A percentile compares a stretch with the other conserved stretches of the same genome.
Conservation (phyloP, 192 early-diverging fungal genomes). For the Backusella macrospora region DNA sequence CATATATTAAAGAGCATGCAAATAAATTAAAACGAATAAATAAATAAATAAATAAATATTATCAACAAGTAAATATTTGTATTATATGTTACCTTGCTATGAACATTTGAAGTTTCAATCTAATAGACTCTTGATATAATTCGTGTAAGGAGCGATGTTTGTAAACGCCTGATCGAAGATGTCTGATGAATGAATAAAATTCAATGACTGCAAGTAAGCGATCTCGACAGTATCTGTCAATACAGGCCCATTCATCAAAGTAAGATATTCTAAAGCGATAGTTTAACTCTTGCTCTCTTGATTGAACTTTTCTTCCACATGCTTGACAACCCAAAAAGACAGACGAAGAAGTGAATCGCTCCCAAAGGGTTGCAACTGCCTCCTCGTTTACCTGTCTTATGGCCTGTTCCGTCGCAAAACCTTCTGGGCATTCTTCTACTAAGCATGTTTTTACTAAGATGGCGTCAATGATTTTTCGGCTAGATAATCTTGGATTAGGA, state of each 20-base stretch:
- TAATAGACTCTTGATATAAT: conserved; percentile 80
- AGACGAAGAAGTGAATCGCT: conserved; percentile 41
- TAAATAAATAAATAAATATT: background rate
- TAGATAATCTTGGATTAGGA: conserved; percentile 81
- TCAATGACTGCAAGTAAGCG: conserved; percentile 84
- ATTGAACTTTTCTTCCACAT: conserved; percentile 41
- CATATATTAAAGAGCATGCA: background rate
- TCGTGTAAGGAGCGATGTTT: conserved; percentile 73
- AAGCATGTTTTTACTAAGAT: conserved; percentile 84
- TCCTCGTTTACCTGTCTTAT: conserved; percentile 42
- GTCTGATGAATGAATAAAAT: conserved; percentile 90
- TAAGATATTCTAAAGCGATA: conserved; percentile 72
- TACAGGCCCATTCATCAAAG: conserved; percentile 73
- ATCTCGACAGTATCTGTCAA: conserved; percentile 88
- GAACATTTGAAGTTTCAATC: conserved; percentile 88
- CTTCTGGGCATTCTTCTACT: conserved; percentile 75
- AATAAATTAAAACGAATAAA: background rate
- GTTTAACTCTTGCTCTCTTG: conserved; percentile 30
- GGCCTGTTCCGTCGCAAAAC: conserved; percentile 47
- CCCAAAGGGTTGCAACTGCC: conserved; percentile 51
- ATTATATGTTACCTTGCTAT: conserved; percentile 23
- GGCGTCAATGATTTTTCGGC: conserved; percentile 84
- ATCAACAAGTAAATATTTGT: background rate
- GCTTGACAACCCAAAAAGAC: conserved; percentile 49
- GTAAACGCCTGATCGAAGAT: conserved; percentile 82